A percentile compares a stretch with the other conserved stretches of the same genome.
Conservation (phyloP, 257 asterid species). For the Thymus quinquecostatus region DNA sequence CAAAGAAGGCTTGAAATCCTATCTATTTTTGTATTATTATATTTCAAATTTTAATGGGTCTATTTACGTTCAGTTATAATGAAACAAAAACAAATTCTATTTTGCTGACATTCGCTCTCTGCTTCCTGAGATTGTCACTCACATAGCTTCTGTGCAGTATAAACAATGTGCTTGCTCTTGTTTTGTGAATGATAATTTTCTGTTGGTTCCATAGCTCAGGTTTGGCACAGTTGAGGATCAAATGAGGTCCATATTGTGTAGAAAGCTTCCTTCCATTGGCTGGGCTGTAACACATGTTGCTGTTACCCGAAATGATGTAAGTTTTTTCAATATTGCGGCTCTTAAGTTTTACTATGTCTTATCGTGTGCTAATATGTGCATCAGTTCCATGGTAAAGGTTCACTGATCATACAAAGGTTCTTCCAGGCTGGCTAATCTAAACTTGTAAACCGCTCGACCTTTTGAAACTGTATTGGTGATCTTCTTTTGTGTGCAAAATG, state of each 20-base stretch:
- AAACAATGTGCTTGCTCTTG: conserved; percentile 23
- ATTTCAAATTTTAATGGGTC: not conserved
- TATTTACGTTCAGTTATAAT: not conserved
- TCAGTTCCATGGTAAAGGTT: too few species aligned
- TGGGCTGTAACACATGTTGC: conserved; percentile 71
- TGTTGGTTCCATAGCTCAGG: conserved; percentile 93
- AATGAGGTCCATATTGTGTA: conserved; percentile 60
- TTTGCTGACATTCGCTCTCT: not conserved
- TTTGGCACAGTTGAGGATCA: conserved; percentile 85
- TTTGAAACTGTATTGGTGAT: too few species aligned
- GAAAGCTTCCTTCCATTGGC: conserved; percentile 73
- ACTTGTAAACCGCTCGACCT: too few species aligned
- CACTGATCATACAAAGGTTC: too few species aligned
- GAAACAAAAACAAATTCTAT: conserved; percentile 5
- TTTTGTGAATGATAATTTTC: conserved; percentile 43
- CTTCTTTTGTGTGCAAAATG: too few species aligned
- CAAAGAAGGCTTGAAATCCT: conserved; percentile 4
- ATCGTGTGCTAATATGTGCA: not conserved
- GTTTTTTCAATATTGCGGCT: conserved; percentile 25
- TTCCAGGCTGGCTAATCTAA: too few species aligned
- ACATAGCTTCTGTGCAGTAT: too few species aligned
- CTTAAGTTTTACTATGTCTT: not conserved
- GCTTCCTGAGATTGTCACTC: too few species aligned
- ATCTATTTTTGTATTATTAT: not conserved
- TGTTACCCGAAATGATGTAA: conserved; percentile 71